These are phyloP conservation scores for Verbascum thapsus DNA, from an alignment of 257 asterid genomes.

Conservation along the genomic window DNA sequence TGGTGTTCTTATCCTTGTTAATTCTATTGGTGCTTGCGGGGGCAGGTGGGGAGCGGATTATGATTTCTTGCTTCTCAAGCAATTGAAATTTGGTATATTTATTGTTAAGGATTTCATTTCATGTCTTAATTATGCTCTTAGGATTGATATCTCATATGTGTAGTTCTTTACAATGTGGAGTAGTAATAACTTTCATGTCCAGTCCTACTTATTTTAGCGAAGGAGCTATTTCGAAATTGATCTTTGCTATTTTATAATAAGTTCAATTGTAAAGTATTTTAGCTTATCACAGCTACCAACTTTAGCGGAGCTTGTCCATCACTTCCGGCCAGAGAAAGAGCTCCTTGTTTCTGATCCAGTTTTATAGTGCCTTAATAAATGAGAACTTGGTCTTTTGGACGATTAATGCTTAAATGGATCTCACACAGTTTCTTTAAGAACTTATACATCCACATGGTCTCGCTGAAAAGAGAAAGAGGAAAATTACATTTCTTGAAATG, in stretches of 20 bases:
- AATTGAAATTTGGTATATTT: conserved; percentile 16
- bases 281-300: neutral
- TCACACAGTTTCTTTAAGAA: neutral
- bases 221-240: neutral
- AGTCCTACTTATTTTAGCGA: neutral
- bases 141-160: neutral
- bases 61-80: conserved; percentile 45
- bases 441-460: neutral
- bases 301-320: too few species aligned
- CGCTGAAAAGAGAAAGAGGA: neutral
- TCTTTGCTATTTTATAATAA: neutral
- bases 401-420: neutral
- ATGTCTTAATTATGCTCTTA: conserved; percentile 11
- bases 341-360: too few species aligned
- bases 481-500: neutral
- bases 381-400: neutral
- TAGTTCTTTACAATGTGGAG: neutral
- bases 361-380: too few species aligned
- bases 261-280: neutral
- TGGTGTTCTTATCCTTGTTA: too few species aligned
- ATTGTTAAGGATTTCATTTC: neutral
- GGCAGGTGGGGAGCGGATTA: neutral
- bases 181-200: neutral
- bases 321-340: too few species aligned
- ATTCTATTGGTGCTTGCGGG: neutral